Evolutionary conservation across 179 eudicot genomes (phyloP).

Genomic region (Gypsophila paniculata): DNA sequence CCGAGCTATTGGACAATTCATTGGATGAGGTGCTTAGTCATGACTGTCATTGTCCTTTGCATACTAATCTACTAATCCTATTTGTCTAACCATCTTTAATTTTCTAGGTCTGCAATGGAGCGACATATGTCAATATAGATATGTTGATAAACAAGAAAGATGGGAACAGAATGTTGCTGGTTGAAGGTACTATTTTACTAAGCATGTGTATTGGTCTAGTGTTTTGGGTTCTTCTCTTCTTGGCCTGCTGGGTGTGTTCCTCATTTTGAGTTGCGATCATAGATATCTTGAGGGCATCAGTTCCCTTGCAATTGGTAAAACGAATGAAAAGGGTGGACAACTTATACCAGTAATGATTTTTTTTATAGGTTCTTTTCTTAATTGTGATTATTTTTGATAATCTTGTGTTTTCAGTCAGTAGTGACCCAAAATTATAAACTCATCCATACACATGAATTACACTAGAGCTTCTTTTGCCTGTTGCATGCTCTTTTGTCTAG

Average conservation of each 20-base stretch:
- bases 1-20: slow-evolving; percentile 87
- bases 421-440: neutral
- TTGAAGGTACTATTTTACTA: slow-evolving; percentile 55
- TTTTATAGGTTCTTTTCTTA: neutral
- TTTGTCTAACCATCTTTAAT: neutral
- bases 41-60: slow-evolving; percentile 2
- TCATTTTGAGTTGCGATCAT: neutral
- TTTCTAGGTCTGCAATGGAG: slow-evolving; percentile 74
- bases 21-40: slow-evolving; percentile 67
- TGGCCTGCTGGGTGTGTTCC: neutral
- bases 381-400: neutral
- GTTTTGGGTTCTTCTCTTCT: slow-evolving; percentile 7
- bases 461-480: no score
- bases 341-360: neutral
- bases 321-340: neutral
- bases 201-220: neutral
- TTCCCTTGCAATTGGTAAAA: neutral
- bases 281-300: neutral
- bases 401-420: neutral
- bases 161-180: slow-evolving; percentile 57
- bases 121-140: slow-evolving; percentile 75
- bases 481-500: no score
- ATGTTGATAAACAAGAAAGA: slow-evolving; percentile 70
- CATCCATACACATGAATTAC: no score
- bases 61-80: neutral